Percentiles rank a stretch among this genome's conserved stretches.
These are phyloP conservation scores for Fagopyrum homotropicum DNA, from an alignment of 148 eudicot species.

Conservation along the genomic window DNA sequence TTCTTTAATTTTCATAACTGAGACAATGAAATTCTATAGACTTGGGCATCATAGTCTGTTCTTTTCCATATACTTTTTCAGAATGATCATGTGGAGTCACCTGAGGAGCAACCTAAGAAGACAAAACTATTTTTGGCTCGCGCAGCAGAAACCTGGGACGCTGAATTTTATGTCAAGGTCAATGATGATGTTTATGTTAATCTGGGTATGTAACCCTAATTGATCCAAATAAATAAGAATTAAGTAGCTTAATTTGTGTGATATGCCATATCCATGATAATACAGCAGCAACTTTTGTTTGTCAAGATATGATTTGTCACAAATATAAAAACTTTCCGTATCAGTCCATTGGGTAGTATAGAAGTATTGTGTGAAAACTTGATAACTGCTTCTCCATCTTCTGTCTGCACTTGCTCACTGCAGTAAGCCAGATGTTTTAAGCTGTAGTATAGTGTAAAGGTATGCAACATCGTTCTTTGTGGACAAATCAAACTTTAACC, in stretches of 20 bases:
- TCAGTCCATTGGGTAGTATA: background rate
- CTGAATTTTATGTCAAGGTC: slow-evolving; percentile 77
- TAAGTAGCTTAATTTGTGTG: background rate
- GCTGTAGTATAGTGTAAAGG: background rate
- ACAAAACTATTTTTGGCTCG: slow-evolving; percentile 71
- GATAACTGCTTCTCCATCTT: background rate
- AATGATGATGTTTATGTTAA: slow-evolving; percentile 77
- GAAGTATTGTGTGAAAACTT: background rate
- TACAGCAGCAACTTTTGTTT: background rate
- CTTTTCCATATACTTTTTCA: slow-evolving; percentile 11
- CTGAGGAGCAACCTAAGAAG: slow-evolving; percentile 65
- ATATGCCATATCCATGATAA: background rate
- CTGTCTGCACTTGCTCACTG: background rate
- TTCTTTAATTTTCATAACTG: background rate
- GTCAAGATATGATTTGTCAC: background rate
- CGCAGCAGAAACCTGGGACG: slow-evolving; percentile 74
- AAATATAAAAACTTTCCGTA: background rate
- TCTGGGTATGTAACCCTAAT: slow-evolving; percentile 40
- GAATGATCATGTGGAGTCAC: slow-evolving; percentile 75
- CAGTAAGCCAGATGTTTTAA: background rate
- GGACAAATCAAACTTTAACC: background rate
- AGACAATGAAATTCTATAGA: background rate
- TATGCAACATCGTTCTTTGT: background rate
- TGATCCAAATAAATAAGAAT: slow-evolving; percentile 2
- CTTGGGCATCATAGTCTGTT: background rate